phyloP scores from a whole-genome alignment of 441 rosid genomes.

The Rhodomyrtus psidioides region DNA sequence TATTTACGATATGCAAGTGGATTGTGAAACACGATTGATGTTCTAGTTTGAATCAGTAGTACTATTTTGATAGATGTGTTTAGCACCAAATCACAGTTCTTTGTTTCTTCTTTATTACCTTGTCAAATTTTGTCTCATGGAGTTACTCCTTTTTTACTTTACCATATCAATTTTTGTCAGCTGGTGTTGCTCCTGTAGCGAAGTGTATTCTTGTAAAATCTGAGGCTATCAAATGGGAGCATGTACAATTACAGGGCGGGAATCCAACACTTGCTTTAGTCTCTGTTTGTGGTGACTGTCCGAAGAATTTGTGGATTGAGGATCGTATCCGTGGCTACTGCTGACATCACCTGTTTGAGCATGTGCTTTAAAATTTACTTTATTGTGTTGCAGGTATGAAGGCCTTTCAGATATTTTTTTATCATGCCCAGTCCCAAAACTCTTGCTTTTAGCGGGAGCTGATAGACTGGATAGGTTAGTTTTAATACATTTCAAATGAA shows the following conservation, averaged over 20 bases:
- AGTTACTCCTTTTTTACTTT: not conserved
- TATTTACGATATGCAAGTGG: not conserved
- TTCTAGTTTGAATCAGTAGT: not conserved
- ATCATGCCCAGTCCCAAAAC: slow-evolving; percentile 78
- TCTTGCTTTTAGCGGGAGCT: slow-evolving; percentile 84
- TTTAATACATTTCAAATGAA: not conserved
- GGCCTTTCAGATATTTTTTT: slow-evolving; percentile 90
- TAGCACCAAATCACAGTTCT: not conserved
- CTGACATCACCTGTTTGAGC: too few relatives aligned
- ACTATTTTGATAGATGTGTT: not conserved
- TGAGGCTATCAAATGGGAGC: not conserved
- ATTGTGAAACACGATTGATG: not conserved
- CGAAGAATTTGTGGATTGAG: too few relatives aligned
- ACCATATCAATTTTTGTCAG: not conserved
- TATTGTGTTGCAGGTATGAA: slow-evolving; percentile 63
- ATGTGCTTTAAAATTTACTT: too few relatives aligned
- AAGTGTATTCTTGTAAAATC: not conserved
- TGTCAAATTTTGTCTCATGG: not conserved
- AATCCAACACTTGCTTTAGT: too few relatives aligned
- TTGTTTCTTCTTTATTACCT: not conserved
- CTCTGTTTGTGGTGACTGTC: too few relatives aligned
- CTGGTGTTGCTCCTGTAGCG: not conserved
- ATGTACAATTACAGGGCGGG: too few relatives aligned
- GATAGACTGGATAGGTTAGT: slow-evolving; percentile 83
- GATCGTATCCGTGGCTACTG: too few relatives aligned